Evolutionary conservation across 495 filamentous ascomycete genomes (phyloP), one percentile per base, ranked within the genome.

Genomic region (Aspergillus biplanus): DNA sequence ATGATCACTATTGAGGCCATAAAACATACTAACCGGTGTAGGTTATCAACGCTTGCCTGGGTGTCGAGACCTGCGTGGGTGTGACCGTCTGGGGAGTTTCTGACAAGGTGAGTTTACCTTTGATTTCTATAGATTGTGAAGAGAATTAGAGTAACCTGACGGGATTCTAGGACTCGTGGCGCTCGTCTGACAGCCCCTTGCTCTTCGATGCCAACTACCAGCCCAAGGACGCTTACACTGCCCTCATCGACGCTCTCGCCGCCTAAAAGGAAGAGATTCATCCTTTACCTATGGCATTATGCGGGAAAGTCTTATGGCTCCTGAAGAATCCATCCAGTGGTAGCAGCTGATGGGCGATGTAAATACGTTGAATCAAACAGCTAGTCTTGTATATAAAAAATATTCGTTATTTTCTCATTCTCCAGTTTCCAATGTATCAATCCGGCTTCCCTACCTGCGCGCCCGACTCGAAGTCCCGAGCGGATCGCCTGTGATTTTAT

Each of bases 11-110:
- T 2, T 39, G 44, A 58, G 3, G 8, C 18, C 32, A 42, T 32
- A 16, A 39, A 1, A 5, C n/a, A 52, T 61, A 64, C 62, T 62
- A 49, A 62, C 37, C 12, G 4, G 39, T 27, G 35, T 56, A 77
- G 74, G 82, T 88, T 49, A 82, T 84, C 63, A 83, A 88, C 18
- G 88, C 87, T 33, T 92, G 89, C 67, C 69, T 90, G 46, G 75
- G 80, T 61, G 79, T 87, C 68, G 62, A 78, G 9, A 88, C 86
- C 72, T 92, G 90, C 71, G 82, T 91, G 21, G 89, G 89, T 60
- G 86, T 92, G 65, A 91, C 89, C 16, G 87, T 89, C 37, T 93
- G 90, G 90, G 89, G 89, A 69, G 86, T 93, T 7, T 78, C 85
- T 60, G 90, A 92, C 66, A 70, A 73, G 31, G 87, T 75, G 87